Base-by-base conservation (phyloP, 2,329 filamentous ascomycete species). In the Ascochyta lentis region DNA sequence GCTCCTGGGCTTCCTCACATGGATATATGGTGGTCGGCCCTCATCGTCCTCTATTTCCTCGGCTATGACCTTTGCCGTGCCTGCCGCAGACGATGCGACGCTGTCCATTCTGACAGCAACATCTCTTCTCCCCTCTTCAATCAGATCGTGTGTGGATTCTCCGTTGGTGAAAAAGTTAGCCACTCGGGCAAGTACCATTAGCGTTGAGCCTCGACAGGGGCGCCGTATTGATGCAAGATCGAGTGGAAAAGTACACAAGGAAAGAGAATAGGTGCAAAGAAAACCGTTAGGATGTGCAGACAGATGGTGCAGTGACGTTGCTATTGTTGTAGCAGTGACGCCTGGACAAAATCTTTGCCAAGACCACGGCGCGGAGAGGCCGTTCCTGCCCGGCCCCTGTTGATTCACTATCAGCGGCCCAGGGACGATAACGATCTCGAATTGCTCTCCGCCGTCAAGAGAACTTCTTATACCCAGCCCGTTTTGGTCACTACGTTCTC, bases 141-240 rank as follows among this genome's bases (percentile, higher is more conserved):
- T 69, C 54, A 74, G 67, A 56, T 67, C 71, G 61, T 71, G 59
- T 31, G 59, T 62, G 34, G 67, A 44, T 49, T 67, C 71, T 61
- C 66, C 64, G 60, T 72, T 71, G 63, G 74, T 76, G 64, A 81
- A 72, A 72, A 79, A 77, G 69, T 78, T 76, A 72, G 78, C 78
- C 76, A 79, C 74, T 56, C 76, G 77, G 78, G 75, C 79, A 75
- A 81, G 71, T 71, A 81, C 78, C 79, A 81, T 82, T 71, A 74
- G 77, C 66, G 66, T 61, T 49, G 45, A 58, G 63, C 61, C 62
- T 54, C 48, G 49, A 60, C 39, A 59, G 63, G 60, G 53, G 58
- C 51, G 66, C 58, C 51, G 58, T 48, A 44, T 52, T 16, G 38
- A 44, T 49, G 40, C 44, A 41, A 15, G 23, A 22, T 2, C 12